A percentile compares a stretch with the other conserved stretches of the same genome.
phyloP scores from a whole-genome alignment of 2,329 filamentous ascomycete species.

The Coniella lustricola region DNA sequence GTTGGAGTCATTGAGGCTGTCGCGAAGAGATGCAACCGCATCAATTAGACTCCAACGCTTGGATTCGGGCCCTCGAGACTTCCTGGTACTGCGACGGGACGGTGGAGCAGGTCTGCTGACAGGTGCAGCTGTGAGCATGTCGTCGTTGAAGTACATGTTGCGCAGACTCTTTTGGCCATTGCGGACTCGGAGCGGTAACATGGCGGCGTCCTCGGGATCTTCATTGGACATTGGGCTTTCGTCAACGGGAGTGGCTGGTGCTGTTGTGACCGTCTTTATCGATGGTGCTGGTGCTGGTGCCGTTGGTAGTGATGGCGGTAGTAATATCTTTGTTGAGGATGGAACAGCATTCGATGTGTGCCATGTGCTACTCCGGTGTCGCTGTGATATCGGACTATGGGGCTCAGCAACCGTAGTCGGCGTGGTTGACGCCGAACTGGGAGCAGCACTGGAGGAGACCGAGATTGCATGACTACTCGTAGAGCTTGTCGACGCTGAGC shows the following conservation, averaged over 20 bases:
- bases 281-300: too few species aligned
- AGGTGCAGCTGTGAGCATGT: slow-evolving; percentile 3
- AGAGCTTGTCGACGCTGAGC: slow-evolving; percentile 14
- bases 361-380: slow-evolving; percentile 7
- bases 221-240: background rate
- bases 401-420: slow-evolving; percentile 8
- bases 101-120: slow-evolving; percentile 6
- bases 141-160: slow-evolving; percentile 11
- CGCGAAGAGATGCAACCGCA: slow-evolving; percentile 5
- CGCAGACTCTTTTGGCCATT: slow-evolving; percentile 3
- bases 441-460: slow-evolving; percentile 1
- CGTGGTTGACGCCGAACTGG: slow-evolving; percentile 5
- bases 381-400: slow-evolving; percentile 2
- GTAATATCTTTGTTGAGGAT: too few species aligned
- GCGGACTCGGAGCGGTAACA: background rate
- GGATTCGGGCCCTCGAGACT: background rate
- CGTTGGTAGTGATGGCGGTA: too few species aligned
- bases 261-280: background rate
- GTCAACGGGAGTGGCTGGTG: background rate
- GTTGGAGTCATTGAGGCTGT: background rate
- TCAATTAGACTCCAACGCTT: slow-evolving; percentile 14
- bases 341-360: background rate
- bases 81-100: slow-evolving; percentile 14
- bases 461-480: slow-evolving; percentile 5
- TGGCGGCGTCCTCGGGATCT: background rate